Base-by-base conservation (phyloP, 208 protist genomes). In the Acanthamoeba quina region DNA sequence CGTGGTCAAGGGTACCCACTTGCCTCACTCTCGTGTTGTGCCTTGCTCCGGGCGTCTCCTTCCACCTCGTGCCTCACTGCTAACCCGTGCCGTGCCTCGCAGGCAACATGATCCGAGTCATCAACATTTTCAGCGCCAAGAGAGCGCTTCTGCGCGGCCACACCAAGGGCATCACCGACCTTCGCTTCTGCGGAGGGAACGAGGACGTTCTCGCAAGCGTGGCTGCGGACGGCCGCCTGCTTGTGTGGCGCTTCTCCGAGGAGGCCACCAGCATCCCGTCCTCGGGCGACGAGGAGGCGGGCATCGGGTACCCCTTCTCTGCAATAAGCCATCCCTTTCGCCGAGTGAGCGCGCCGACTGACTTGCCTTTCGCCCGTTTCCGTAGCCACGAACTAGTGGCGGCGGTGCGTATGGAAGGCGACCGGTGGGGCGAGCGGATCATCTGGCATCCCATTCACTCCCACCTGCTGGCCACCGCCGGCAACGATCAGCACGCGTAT, bases 101-200 rank as follows among this genome's bases (percentile, higher is more conserved):
- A 92, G 88, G 88, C 29, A 70, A 92, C 62, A 92, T 92, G 62
- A 92, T 92, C 64, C 58, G 88, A 26, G 88, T 76, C 6, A 92
- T 92, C 44, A 70, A 92, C 44, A 92, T 92, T 44, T 78, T 80
- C 47, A 92, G 47, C 44, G 88, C 62, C 88, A 76, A 92, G 64
- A 49, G 62, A 19, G 88, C 64, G 44, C 64, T 92, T 13, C 64
- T 92, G 54, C 88, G 88, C 21, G 88, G 88, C 44, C 88, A 92
- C 66, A 78, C 66, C 26, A 70, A 92, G 52, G 17, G 24, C 56
- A 76, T 92, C 21, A 92, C 88, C n/a, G 88, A 92, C 62, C 34
- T 92, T 24, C 88, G 60, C 29, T 70, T 76, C 66, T 89, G 47
- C 41, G 26, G 24, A 21, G 26, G 64, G 1, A n/a, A 64, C 83